Percentiles rank a stretch among this genome's conserved stretches.
phyloP scores from a whole-genome alignment of 306 rosid genomes.

The Lupinus albus region DNA sequence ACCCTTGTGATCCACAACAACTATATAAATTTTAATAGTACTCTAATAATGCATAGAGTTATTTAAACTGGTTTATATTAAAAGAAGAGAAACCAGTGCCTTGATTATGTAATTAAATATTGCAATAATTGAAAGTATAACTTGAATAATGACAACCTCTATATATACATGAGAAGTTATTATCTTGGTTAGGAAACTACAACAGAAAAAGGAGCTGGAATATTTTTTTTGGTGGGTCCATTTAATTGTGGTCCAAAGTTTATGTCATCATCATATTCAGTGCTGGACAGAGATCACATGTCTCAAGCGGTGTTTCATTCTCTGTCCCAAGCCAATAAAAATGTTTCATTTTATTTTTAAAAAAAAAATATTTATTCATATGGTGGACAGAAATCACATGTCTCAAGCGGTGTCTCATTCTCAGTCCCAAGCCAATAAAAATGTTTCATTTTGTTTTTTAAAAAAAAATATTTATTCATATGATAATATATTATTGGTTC shows the following conservation, averaged over 20 bases:
- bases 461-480: too few species aligned
- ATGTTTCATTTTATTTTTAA: too few species aligned
- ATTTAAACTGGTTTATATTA: constrained; percentile 31
- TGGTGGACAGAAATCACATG: too few species aligned
- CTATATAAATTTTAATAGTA: constrained; percentile 24
- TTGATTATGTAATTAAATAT: constrained; percentile 33
- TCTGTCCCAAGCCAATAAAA: too few species aligned
- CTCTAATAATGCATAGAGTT: constrained; percentile 39
- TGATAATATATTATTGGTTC: too few species aligned
- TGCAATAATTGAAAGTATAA: constrained; percentile 42
- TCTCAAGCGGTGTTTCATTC: too few species aligned
- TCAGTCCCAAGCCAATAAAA: too few species aligned
- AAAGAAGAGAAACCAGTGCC: constrained; percentile 45
- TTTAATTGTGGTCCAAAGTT: constrained; percentile 64
- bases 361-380: too few species aligned
- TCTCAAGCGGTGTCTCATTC: too few species aligned
- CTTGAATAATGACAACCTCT: constrained; percentile 44
- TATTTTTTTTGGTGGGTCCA: constrained; percentile 52
- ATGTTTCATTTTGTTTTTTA: too few species aligned
- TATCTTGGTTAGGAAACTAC: constrained; percentile 35
- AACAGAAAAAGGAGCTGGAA: constrained; percentile 44
- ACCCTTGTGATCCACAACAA: constrained; percentile 68
- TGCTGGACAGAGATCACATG: too few species aligned
- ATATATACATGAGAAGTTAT: constrained; percentile 39
- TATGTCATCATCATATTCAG: too few species aligned